phyloP scores from a whole-genome alignment of 352 stramenopile species.

The Phytopythium kandeliae region DNA sequence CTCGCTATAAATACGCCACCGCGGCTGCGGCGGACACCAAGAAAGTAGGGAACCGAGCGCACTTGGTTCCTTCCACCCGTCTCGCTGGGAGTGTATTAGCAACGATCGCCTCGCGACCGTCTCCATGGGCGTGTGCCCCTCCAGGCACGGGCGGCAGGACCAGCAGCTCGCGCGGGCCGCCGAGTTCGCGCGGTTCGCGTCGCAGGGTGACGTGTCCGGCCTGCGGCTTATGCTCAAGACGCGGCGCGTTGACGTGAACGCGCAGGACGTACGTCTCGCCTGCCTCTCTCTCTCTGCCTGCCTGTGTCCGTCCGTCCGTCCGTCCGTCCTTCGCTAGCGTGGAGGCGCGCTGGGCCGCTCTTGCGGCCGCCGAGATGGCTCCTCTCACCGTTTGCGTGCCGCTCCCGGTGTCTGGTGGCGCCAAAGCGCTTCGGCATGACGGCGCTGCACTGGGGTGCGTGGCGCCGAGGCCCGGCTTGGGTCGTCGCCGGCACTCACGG shows the following conservation, averaged over 20 bases:
- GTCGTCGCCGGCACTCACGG: no score
- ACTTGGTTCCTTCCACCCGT: no score
- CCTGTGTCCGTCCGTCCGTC: no score
- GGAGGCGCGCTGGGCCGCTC: no score
- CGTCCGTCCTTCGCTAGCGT: no score
- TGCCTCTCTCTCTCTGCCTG: background rate
- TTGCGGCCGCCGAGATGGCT: background rate
- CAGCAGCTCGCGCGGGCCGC: slow-evolving; percentile 30
- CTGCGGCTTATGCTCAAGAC: slow-evolving; percentile 46
- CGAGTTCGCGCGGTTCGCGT: slow-evolving; percentile 52
- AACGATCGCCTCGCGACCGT: background rate
- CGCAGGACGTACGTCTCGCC: slow-evolving; percentile 37
- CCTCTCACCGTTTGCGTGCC: background rate
- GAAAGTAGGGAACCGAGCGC: no score
- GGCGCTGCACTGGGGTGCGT: slow-evolving; percentile 67
- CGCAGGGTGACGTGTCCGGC: slow-evolving; percentile 38
- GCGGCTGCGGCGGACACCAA: no score
- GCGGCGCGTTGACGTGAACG: slow-evolving; percentile 41
- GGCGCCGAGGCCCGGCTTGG: no score
- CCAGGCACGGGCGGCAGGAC: slow-evolving; percentile 10
- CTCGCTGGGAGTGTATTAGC: background rate
- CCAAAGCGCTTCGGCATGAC: slow-evolving; percentile 75
- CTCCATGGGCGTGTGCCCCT: slow-evolving; percentile 13
- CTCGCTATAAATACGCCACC: no score
- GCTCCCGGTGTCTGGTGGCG: background rate